Percentiles rank a stretch among this genome's conserved stretches.
These are phyloP conservation scores for Euphorbia tirucalli DNA, from an alignment of 345 rosid species.

Conservation along the genomic window DNA sequence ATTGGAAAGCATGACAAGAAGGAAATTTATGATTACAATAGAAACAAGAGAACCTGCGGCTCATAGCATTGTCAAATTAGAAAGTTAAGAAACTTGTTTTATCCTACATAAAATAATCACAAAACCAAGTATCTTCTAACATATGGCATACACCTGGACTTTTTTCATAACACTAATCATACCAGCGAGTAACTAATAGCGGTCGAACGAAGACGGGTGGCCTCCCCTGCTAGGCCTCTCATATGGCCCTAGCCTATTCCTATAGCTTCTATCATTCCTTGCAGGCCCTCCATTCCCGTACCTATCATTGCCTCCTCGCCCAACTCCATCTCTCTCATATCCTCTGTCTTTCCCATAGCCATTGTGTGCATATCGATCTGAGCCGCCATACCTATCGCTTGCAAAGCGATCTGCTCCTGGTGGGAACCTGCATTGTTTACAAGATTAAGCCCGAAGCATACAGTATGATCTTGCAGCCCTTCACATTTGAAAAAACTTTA, in stretches of 20 bases:
- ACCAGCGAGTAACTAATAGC: slow-evolving; percentile 39
- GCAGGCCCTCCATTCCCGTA: slow-evolving; percentile 72
- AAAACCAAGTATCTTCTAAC: not conserved
- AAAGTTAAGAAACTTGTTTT: not conserved
- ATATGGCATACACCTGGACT: not conserved
- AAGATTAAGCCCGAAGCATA: not conserved
- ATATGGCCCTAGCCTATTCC: slow-evolving; percentile 71
- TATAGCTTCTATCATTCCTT: slow-evolving; percentile 62
- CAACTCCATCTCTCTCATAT: slow-evolving; percentile 63
- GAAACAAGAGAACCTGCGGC: not conserved
- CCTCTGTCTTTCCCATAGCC: slow-evolving; percentile 72
- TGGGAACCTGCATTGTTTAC: slow-evolving; percentile 52
- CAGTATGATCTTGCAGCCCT: not conserved
- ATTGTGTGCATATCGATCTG: slow-evolving; percentile 69
- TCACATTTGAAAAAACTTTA: not conserved
- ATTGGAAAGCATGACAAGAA: not conserved
- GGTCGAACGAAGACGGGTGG: slow-evolving; percentile 70
- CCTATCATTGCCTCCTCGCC: slow-evolving; percentile 64
- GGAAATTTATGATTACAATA: not conserved
- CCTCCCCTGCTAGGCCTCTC: slow-evolving; percentile 78
- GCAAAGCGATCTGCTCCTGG: slow-evolving; percentile 71
- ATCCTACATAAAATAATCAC: not conserved
- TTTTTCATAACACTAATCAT: not conserved
- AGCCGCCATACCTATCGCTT: slow-evolving; percentile 60
- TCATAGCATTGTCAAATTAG: not conserved